Conservation (phyloP, 768 basidiomycete species). For the Pholiota conissans region DNA sequence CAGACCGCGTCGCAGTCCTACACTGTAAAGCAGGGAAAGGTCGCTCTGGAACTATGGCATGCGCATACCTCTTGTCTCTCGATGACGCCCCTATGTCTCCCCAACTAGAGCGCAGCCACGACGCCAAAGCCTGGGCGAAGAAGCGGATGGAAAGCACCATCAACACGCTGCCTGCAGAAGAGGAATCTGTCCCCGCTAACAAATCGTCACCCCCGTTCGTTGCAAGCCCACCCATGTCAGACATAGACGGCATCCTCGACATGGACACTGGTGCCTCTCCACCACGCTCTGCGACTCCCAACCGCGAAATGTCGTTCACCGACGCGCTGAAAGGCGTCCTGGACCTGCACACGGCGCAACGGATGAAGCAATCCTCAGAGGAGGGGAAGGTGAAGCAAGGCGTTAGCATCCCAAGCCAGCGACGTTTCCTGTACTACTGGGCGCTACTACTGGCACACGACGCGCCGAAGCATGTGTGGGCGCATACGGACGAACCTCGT, state of each 20-base stretch:
- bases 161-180: constrained; percentile 46
- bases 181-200: constrained; percentile 17
- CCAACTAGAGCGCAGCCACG: constrained; percentile 44
- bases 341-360: constrained; percentile 65
- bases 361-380: constrained; percentile 54
- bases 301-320: constrained; percentile 31
- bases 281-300: constrained; percentile 4
- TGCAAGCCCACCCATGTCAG: constrained; percentile 1
- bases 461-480: constrained; percentile 53
- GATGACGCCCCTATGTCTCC: constrained; percentile 48
- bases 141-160: constrained; percentile 49
- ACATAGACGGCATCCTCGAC: constrained; percentile 18
- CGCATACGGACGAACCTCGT: constrained; percentile 11
- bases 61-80: constrained; percentile 74
- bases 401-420: constrained; percentile 81
- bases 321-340: constrained; percentile 56
- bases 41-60: constrained; percentile 83
- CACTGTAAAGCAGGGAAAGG: constrained; percentile 92
- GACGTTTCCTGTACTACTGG: constrained; percentile 81
- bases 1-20: constrained; percentile 72
- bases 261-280: constrained; percentile 12
- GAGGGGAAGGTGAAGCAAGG: constrained; percentile 46
- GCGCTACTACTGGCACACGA: constrained; percentile 58
- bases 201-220: constrained; percentile 5
- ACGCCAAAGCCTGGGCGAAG: constrained; percentile 47